Evolutionary conservation across 2,329 filamentous ascomycete genomes (phyloP), one percentile per base, ranked within the genome.

Genomic region (Nemania abortiva): DNA sequence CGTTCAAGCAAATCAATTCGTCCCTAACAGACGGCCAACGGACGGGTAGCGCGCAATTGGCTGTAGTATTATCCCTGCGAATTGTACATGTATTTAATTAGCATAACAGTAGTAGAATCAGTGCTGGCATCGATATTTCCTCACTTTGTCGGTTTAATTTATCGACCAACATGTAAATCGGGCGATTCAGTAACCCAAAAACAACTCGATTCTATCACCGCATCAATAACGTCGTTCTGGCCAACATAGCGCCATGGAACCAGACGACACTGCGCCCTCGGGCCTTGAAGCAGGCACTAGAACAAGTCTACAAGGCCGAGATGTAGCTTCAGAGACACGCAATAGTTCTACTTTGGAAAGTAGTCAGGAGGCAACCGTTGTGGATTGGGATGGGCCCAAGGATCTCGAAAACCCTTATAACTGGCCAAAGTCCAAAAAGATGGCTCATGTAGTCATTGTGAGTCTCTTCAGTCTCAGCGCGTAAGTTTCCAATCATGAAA

Each of bases 301-400:
- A 29, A 10, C 24, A 10, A n/a, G 18, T 18, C 24, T 22, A n/a
- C 4, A 53, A 53, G 27, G 24, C 7, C 24, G 7, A 11, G 24
- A 22, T 31, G 24, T 10, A n/a, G 2, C 15, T 49, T 24, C 24
- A 10, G 20, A 49, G 45, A 11, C 45, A 3, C 42, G 20, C 15
- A 18, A n/a, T 47, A 47, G 18, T 47, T 47, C n/a, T 5, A 20
- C 15, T 7, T 20, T 52, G 22, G 20, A 52, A 3, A 15, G 22
- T 52, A 7, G 3, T 2, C 9, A 22, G 50, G 31, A 37, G 3
- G 24, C 45, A n/a, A n/a, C 61, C n/a, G 29, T 57, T 6, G 57
- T 66, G 15, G 58, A 60, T 22, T 66, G 64, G 64, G 52, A 66
- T 60, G 64, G 64, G 1, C 56, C 57, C 29, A 24, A 61, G 10